Conservation (phyloP, 352 stramenopile species). For the Phytopythium sindhum region DNA sequence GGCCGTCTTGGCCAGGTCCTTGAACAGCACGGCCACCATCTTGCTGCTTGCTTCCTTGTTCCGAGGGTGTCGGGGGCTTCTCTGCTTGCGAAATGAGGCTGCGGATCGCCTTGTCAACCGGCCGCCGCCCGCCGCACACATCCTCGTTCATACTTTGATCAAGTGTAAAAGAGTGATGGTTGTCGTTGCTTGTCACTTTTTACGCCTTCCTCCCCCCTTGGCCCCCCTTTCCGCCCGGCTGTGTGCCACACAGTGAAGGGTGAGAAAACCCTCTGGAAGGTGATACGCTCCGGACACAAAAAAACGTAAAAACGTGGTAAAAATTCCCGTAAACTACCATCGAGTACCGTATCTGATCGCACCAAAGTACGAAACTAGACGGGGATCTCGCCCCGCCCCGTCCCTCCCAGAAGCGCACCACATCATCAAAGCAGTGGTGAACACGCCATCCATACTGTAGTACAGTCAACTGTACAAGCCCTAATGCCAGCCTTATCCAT, state of each 20-base stretch:
- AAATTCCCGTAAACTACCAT: neutral
- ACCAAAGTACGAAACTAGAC: constrained; percentile 1
- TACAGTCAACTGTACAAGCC: neutral
- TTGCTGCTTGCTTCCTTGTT: neutral
- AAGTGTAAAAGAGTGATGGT: neutral
- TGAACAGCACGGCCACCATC: constrained; percentile 71
- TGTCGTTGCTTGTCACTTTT: constrained; percentile 10
- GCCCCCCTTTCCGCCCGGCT: neutral
- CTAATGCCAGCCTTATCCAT: neutral
- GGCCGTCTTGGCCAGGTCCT: constrained; percentile 79
- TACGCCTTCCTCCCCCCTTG: neutral
- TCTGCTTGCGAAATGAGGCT: constrained; percentile 44
- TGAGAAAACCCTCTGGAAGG: constrained; percentile 1
- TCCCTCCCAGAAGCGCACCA: neutral
- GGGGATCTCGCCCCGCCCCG: constrained; percentile 4
- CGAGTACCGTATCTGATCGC: neutral
- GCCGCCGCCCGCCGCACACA: constrained; percentile 23
- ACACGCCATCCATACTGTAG: too few species aligned
- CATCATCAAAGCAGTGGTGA: neutral
- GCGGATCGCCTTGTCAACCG: constrained; percentile 2
- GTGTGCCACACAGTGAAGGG: constrained; percentile 2
- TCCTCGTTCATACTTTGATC: neutral
- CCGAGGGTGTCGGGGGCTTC: constrained; percentile 10
- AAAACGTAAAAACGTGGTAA: constrained; percentile 9
- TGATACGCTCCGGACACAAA: constrained; percentile 3